These are phyloP conservation scores for Pseudomonodictys pantanalensis DNA, from an alignment of 495 filamentous ascomycete genomes.

Conservation along the genomic window DNA sequence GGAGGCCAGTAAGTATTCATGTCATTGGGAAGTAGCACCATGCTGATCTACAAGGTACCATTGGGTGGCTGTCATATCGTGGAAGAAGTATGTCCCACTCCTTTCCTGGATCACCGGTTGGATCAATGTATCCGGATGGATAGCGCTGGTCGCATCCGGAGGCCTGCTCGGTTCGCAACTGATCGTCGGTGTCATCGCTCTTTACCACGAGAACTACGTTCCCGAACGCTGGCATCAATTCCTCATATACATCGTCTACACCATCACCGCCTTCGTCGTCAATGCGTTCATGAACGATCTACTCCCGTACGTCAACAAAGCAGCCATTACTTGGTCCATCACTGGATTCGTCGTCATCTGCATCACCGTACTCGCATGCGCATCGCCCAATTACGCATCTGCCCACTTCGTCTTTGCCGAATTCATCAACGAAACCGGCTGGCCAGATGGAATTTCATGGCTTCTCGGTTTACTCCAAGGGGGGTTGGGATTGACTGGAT, in stretches of 20 bases:
- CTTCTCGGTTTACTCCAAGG: conserved; percentile 53
- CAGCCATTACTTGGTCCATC: conserved; percentile 64
- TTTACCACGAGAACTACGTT: conserved; percentile 49
- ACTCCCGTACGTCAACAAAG: conserved; percentile 65
- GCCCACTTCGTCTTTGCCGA: conserved; percentile 53
- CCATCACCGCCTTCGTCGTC: conserved; percentile 59
- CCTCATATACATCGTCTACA: conserved; percentile 67
- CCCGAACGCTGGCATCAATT: conserved; percentile 70
- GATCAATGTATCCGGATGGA: conserved; percentile 74
- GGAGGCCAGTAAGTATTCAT: conserved; percentile 48
- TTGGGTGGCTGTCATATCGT: conserved; percentile 67
- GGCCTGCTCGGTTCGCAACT: conserved; percentile 47
- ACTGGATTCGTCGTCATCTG: conserved; percentile 65
- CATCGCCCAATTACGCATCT: conserved; percentile 59
- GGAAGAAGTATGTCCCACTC: conserved; percentile 57
- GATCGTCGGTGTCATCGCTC: conserved; percentile 48
- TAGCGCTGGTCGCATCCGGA: conserved; percentile 43
- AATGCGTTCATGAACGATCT: conserved; percentile 64
- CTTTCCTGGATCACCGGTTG: conserved; percentile 72
- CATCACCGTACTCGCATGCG: conserved; percentile 62
- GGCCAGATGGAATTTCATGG: conserved; percentile 57
- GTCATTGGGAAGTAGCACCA: background rate
- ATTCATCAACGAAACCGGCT: conserved; percentile 51
- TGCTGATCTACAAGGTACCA: conserved; percentile 44
- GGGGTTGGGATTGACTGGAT: conserved; percentile 53